Percentiles rank a stretch among this genome's conserved stretches.
Evolutionary conservation across 1,139 yeast species (phyloP).

Genomic region (Yarrowia galli): DNA sequence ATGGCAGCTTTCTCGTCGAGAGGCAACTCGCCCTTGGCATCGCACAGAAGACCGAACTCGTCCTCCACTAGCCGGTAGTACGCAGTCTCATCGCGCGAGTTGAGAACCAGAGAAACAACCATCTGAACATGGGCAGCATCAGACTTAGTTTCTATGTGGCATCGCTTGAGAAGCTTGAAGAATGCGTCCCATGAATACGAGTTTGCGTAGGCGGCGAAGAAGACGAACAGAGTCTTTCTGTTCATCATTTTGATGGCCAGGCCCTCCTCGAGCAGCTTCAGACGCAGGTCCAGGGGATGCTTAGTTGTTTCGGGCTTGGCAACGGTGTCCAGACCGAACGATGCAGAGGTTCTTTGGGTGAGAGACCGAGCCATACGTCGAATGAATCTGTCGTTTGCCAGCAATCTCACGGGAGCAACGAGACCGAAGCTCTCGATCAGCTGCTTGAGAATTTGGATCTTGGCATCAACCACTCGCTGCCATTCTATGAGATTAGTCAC

Average conservation of each 20-base stretch:
- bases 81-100: slow-evolving; percentile 46
- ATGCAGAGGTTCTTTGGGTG: slow-evolving; percentile 5
- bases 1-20: neutral
- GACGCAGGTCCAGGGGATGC: slow-evolving; percentile 22
- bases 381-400: neutral
- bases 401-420: neutral
- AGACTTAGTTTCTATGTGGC: slow-evolving; percentile 39
- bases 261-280: slow-evolving; percentile 1
- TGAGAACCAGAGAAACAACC: slow-evolving; percentile 48
- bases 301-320: slow-evolving; percentile 1
- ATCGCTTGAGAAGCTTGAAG: neutral
- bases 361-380: slow-evolving; percentile 5
- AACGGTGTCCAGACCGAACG: neutral
- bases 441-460: slow-evolving; percentile 16
- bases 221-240: slow-evolving; percentile 15
- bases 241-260: neutral
- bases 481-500: slow-evolving; percentile 6
- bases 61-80: slow-evolving; percentile 45
- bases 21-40: slow-evolving; percentile 5
- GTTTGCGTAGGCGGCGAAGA: slow-evolving; percentile 31
- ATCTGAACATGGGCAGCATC: slow-evolving; percentile 45
- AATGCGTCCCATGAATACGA: slow-evolving; percentile 15
- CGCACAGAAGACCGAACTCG: slow-evolving; percentile 43
- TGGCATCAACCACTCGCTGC: slow-evolving; percentile 27
- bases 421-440: slow-evolving; percentile 14